Evolutionary conservation across 495 filamentous ascomycete species (phyloP), one percentile per base, ranked within the genome.

Genomic region (Acidiella bohemica): DNA sequence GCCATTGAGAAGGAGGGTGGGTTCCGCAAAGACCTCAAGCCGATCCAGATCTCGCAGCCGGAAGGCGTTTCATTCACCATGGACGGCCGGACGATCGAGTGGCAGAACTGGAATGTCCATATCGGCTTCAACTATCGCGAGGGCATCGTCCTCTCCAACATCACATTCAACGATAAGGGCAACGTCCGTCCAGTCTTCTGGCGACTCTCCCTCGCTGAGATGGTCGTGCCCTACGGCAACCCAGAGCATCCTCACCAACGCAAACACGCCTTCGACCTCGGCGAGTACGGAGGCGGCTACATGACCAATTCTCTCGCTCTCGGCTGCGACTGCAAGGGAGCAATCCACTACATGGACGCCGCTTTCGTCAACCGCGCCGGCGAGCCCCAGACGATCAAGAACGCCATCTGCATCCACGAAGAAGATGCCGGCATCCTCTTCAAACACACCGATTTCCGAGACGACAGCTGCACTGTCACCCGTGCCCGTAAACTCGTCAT

Each of bases 61-160:
- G 84, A 93, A 44, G 88, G 88, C 10, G 87, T 94, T 1, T 90
- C 83, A 0, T 96, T 94, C 67, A 73, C 70, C n/a, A 59, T 93
- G 28, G 71, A 80, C 7, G 84, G 82, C 3, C 63, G 85, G 4
- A 66, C 67, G n/a, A 73, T 94, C 27, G 76, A 75, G 33, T 96
- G 88, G 88, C 87, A 93, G 58, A 94, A 93, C 51, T 96, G 85
- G 82, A 86, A 71, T 55, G 73, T 96, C 46, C 88, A 94, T 55
- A 75, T 95, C 25, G 87, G 87, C 12, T 95, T 94, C 70, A 94
- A 88, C 67, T 86, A 93, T 62, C 73, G 83, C n/a, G 87, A 95
- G 58, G 87, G 87, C 21, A 81, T 94, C 42, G 78, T 93, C 12
- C 68, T 95, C 16, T 87, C 83, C 59, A 84, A 94, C 59, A 83